These are phyloP conservation scores for Rosellinia necatrix DNA, from an alignment of 2,329 filamentous ascomycete genomes.

Conservation along the genomic window DNA sequence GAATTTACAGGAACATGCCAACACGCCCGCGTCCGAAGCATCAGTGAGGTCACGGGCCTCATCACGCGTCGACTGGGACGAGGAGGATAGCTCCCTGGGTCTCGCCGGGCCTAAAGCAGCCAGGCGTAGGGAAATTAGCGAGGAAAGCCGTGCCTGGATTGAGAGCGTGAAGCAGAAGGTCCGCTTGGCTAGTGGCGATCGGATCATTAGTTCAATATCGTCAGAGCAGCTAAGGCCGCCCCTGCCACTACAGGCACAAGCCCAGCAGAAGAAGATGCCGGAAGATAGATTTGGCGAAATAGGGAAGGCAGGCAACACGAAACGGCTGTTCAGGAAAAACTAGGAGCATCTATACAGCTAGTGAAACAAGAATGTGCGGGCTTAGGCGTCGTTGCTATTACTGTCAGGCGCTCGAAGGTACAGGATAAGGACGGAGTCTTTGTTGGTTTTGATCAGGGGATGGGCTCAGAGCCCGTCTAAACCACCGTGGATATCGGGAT, in stretches of 20 bases:
- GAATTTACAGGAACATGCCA: slow-evolving; percentile 37
- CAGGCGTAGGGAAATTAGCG: slow-evolving; percentile 67
- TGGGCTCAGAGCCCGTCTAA: neutral
- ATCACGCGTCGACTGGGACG: slow-evolving; percentile 60
- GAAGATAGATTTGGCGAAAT: slow-evolving; percentile 67
- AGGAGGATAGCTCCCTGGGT: slow-evolving; percentile 66
- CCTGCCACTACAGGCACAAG: slow-evolving; percentile 8
- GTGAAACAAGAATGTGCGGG: slow-evolving; percentile 5
- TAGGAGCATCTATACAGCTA: slow-evolving; percentile 37
- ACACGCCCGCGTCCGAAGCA: slow-evolving; percentile 50
- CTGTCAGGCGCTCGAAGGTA: slow-evolving; percentile 17
- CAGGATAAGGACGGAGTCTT: slow-evolving; percentile 21
- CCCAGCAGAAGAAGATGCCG: slow-evolving; percentile 32
- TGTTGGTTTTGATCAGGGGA: slow-evolving; percentile 2
- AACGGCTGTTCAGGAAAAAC: slow-evolving; percentile 67
- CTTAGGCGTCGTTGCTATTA: slow-evolving; percentile 4
- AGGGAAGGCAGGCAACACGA: slow-evolving; percentile 73
- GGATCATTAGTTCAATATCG: slow-evolving; percentile 38
- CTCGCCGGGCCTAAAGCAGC: slow-evolving; percentile 72
- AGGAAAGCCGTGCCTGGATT: slow-evolving; percentile 79
- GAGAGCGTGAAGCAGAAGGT: slow-evolving; percentile 83
- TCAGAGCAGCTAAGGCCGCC: slow-evolving; percentile 27
- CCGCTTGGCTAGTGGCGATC: slow-evolving; percentile 68
- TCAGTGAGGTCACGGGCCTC: slow-evolving; percentile 56
- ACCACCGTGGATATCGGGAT: slow-evolving; percentile 4